A percentile compares a stretch with the other conserved stretches of the same genome.
phyloP scores from a whole-genome alignment of 345 rosid species.

The Viola odorata region DNA sequence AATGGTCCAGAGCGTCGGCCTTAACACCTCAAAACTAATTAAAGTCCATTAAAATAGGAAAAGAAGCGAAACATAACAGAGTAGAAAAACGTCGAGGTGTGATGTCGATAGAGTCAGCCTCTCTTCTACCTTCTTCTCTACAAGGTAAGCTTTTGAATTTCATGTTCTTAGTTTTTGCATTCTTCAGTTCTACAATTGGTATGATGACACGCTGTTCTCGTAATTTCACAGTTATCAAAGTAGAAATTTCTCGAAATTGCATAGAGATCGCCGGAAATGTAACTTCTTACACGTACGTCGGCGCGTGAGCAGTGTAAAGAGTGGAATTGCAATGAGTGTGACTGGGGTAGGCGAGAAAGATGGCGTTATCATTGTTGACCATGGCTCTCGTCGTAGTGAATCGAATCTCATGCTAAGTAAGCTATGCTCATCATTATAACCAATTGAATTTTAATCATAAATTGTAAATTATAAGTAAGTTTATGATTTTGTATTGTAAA shows the following conservation, averaged over 20 bases:
- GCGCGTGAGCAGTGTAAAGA: conserved; percentile 26
- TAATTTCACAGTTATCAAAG: too few relatives aligned
- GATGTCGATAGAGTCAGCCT: too few relatives aligned
- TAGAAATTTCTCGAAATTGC: conserved; percentile 5
- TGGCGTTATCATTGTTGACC: conserved; percentile 84
- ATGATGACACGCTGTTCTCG: too few relatives aligned
- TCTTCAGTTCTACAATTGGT: too few relatives aligned
- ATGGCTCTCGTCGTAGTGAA: conserved; percentile 83
- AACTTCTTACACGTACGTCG: conserved; percentile 11
- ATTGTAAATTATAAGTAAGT: conserved; percentile 4
- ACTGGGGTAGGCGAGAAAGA: conserved; percentile 45
- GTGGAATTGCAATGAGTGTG: conserved; percentile 20
- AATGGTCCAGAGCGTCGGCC: too few relatives aligned
- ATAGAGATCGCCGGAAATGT: background rate
- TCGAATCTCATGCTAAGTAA: conserved; percentile 86
- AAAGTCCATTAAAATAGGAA: too few relatives aligned
- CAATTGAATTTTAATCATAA: background rate
- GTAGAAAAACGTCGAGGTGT: too few relatives aligned
- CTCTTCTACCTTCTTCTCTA: too few relatives aligned
- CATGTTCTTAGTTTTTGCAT: too few relatives aligned
- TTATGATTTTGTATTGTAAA: background rate
- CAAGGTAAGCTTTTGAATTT: too few relatives aligned
- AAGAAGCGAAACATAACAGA: too few relatives aligned
- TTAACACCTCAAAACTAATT: too few relatives aligned
- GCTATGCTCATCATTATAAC: conserved; percentile 3